These are phyloP conservation scores for Cryptococcus deneoformans DNA, from an alignment of 1,284 basidiomycete genomes.

Conservation along the genomic window DNA sequence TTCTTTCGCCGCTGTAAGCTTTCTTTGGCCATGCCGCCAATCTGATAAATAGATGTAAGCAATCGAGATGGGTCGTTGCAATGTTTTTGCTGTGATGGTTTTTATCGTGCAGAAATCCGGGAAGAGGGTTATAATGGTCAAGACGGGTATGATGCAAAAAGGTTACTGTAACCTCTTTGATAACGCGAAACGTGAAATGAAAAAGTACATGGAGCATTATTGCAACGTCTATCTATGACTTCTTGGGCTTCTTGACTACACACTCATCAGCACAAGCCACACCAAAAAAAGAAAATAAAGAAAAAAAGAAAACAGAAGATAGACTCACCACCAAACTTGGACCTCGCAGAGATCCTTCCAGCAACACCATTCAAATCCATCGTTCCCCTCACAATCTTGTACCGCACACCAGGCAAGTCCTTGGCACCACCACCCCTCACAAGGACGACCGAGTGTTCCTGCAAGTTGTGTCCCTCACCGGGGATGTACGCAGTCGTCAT, in stretches of 20 bases:
- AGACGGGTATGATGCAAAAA: too few relatives aligned
- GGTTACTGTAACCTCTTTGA: too few relatives aligned
- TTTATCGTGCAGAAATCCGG: too few relatives aligned
- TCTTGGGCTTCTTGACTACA: constrained; percentile 78
- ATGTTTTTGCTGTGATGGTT: not conserved
- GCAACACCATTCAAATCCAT: constrained; percentile 90
- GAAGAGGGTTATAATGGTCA: too few relatives aligned
- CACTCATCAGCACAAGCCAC: not conserved
- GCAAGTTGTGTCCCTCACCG: constrained; percentile 96
- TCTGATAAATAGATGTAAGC: too few relatives aligned
- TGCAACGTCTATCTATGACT: constrained; percentile 32
- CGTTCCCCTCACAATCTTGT: constrained; percentile 92
- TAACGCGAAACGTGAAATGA: too few relatives aligned
- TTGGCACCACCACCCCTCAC: constrained; percentile 92
- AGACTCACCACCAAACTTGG: constrained; percentile 86
- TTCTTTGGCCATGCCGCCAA: too few relatives aligned
- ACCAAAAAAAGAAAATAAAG: not conserved
- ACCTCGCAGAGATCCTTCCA: constrained; percentile 73
- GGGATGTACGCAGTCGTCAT: constrained; percentile 92
- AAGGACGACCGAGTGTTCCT: constrained; percentile 95
- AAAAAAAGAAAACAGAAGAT: not conserved
- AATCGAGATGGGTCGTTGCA: not conserved
- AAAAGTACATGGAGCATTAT: too few relatives aligned
- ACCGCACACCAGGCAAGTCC: constrained; percentile 94
- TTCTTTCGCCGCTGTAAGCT: too few relatives aligned